These are phyloP conservation scores for Boletus sp. DNA, from an alignment of 1,284 basidiomycete genomes.

Conservation along the genomic window DNA sequence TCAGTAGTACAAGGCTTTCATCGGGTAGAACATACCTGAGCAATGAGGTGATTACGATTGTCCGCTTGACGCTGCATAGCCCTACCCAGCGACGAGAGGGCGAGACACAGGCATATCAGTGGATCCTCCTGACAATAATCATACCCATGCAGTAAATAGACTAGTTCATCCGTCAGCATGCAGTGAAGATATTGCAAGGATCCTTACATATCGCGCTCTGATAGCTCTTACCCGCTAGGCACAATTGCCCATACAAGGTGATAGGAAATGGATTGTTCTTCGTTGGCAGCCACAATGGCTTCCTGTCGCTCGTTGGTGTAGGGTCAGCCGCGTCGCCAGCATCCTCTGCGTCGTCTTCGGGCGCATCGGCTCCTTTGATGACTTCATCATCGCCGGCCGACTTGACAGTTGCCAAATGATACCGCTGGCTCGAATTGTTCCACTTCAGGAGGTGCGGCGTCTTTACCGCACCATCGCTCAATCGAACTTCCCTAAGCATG, in stretches of 20 bases:
- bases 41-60: conserved; percentile 85
- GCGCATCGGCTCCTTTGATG: background rate
- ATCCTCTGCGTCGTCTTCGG: conserved; percentile 8
- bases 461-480: conserved; percentile 59
- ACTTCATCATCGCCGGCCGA: conserved; percentile 2
- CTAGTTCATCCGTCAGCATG: conserved; percentile 37
- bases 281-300: conserved; percentile 5
- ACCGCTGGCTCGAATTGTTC: conserved; percentile 53
- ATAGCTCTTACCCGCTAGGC: conserved; percentile 10
- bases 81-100: conserved; percentile 63
- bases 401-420: conserved; percentile 31
- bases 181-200: background rate
- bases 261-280: conserved; percentile 9
- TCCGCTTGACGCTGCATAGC: conserved; percentile 93
- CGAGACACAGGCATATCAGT: conserved; percentile 6
- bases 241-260: conserved; percentile 8
- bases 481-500: conserved; percentile 67
- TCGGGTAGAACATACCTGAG: conserved; percentile 47
- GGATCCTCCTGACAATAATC: conserved; percentile 12
- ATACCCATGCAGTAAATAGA: conserved; percentile 46
- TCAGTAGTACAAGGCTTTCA: background rate
- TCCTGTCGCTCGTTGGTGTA: background rate
- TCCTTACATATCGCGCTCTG: conserved; percentile 11
- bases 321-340: background rate
- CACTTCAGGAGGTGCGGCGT: conserved; percentile 53